Evolutionary conservation across 2,329 filamentous ascomycete species (phyloP).

Genomic region (Colletotrichum tanaceti): DNA sequence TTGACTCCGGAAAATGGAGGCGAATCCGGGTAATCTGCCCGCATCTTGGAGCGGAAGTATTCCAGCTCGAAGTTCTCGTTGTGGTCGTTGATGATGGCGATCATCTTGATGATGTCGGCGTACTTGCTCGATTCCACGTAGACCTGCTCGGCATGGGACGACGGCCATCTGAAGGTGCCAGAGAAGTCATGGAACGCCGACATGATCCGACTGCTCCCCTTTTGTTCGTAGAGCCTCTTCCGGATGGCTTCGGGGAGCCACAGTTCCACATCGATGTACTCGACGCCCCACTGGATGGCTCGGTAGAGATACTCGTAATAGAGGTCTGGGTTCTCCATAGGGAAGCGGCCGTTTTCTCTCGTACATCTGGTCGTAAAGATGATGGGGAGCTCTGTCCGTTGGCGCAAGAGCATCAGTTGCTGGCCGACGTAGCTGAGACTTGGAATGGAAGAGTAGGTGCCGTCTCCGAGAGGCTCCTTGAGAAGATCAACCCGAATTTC

Average conservation of each 20-base stretch:
- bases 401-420: constrained; percentile 85
- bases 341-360: constrained; percentile 84
- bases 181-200: constrained; percentile 94
- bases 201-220: constrained; percentile 85
- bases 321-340: constrained; percentile 80
- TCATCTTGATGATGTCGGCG: constrained; percentile 92
- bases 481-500: constrained; percentile 87
- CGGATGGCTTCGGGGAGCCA: constrained; percentile 86
- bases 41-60: constrained; percentile 84
- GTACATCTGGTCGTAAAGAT: constrained; percentile 89
- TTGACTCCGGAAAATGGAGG: constrained; percentile 86
- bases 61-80: constrained; percentile 92
- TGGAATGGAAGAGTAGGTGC: constrained; percentile 72
- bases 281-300: constrained; percentile 88
- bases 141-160: constrained; percentile 75
- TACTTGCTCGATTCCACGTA: constrained; percentile 79
- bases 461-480: constrained; percentile 74
- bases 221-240: constrained; percentile 72
- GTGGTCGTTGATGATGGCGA: constrained; percentile 81
- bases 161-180: constrained; percentile 85
- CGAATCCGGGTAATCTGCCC: constrained; percentile 72
- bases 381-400: constrained; percentile 88
- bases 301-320: constrained; percentile 85
- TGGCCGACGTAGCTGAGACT: constrained; percentile 87
- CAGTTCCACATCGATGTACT: constrained; percentile 90